phyloP scores from a whole-genome alignment of 2,329 filamentous ascomycete species.

The Penicillium corylophilum region DNA sequence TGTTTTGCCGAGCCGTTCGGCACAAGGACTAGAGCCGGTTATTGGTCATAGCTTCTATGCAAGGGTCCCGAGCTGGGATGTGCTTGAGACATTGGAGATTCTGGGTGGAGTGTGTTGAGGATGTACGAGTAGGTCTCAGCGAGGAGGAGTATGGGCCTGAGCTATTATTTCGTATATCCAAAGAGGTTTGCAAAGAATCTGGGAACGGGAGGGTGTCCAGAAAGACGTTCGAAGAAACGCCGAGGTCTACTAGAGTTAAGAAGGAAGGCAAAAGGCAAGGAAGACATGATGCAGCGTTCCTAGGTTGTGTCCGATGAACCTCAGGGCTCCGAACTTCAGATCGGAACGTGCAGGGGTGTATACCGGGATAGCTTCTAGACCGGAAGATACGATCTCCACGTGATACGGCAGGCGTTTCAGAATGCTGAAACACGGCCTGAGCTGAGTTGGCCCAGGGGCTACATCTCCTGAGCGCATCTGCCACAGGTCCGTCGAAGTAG shows the following conservation, averaged over 20 bases:
- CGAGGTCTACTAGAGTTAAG: no score
- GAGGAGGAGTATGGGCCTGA: no score
- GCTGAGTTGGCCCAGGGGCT: not conserved
- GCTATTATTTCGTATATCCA: no score
- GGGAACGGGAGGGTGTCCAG: no score
- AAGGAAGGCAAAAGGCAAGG: not conserved
- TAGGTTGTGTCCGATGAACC: not conserved
- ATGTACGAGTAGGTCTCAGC: no score
- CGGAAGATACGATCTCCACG: not conserved
- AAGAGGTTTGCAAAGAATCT: no score
- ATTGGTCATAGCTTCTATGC: not conserved
- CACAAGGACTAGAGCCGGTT: not conserved
- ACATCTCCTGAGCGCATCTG: not conserved
- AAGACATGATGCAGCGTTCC: not conserved
- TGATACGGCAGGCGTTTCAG: conserved; percentile 18
- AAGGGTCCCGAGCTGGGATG: not conserved
- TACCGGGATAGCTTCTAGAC: not conserved
- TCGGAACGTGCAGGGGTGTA: not conserved
- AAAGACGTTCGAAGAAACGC: no score
- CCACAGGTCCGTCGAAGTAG: not conserved
- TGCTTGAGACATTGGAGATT: not conserved
- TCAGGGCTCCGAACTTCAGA: not conserved
- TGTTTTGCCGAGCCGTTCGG: not conserved
- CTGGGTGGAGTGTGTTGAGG: not conserved
- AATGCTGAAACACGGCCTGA: conserved; percentile 9